phyloP scores from a whole-genome alignment of 768 basidiomycete species.

The Lentinula sp. region DNA sequence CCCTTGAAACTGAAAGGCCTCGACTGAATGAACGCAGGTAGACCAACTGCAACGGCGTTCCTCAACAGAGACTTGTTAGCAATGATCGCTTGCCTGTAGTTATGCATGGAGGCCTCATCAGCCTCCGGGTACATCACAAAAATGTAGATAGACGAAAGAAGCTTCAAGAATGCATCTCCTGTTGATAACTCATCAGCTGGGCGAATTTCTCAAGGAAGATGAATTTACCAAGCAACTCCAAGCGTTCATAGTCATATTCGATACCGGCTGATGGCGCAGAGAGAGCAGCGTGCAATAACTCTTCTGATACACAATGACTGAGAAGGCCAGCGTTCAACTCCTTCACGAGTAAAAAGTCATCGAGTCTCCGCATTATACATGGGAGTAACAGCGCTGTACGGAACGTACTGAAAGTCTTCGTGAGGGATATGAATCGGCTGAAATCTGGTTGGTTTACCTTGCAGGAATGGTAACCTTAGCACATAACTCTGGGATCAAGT shows the following conservation, averaged over 20 bases:
- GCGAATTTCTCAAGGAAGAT: background rate
- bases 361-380: constrained; percentile 65
- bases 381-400: constrained; percentile 68
- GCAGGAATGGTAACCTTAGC: constrained; percentile 67
- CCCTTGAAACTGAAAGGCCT: constrained; percentile 60
- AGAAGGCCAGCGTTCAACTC: constrained; percentile 73
- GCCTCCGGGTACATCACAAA: constrained; percentile 63
- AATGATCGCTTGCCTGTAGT: constrained; percentile 61
- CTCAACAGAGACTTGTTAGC: constrained; percentile 64
- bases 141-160: constrained; percentile 65
- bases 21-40: constrained; percentile 70
- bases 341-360: constrained; percentile 69
- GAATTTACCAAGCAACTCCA: constrained; percentile 71
- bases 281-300: constrained; percentile 58
- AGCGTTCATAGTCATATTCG: constrained; percentile 76
- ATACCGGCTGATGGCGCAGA: constrained; percentile 64
- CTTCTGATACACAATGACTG: constrained; percentile 52
- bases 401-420: constrained; percentile 40
- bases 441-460: constrained; percentile 38
- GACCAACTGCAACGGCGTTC: constrained; percentile 48
- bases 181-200: constrained; percentile 1
- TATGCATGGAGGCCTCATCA: constrained; percentile 65
- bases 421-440: background rate
- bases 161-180: constrained; percentile 86
- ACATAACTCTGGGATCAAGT: constrained; percentile 81